Base-by-base conservation (phyloP, 805 yeast genomes). In the Zygosaccharomyces bisporus region DNA sequence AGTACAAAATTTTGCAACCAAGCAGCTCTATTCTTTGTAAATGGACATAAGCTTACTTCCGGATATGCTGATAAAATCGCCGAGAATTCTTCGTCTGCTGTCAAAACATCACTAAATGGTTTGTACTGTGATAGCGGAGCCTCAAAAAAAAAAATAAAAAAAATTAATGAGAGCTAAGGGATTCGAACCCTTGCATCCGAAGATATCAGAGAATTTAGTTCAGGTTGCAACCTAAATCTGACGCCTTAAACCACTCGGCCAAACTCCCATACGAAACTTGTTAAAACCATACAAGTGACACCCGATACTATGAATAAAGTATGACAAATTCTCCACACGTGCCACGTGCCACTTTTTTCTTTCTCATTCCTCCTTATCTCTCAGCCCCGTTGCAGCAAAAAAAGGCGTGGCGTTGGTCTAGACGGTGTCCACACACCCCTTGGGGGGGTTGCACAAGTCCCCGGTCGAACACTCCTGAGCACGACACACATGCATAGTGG, bases 241-340 rank as follows among this genome's bases (percentile, higher is more conserved):
- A 64, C 71, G 71, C 71, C 71, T 67, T 67, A 58, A 66, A 67
- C 71, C 71, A 66, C 71, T 67, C 71, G 71, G 71, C 71, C 71
- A 67, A 63, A 58, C 67, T 64, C 68, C 63, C 70, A 29, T 18
- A 43, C 20, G 9, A 27, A 34, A 33, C 10, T 37, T 2, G 12
- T 21, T 6, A 21, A 6, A 21, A 21, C 6, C 9, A 21, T 9
- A 9, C 16, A 27, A 6, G 14, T 27, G 31, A 7, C 31, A 27
- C 31, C 14, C n/a, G 31, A 13, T 14, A 2, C 16, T 3, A n/a
- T n/a, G n/a, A n/a, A n/a, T n/a, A n/a, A n/a, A n/a, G n/a, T n/a
- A 20, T 35, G 19, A 8, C 25, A 8, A 8, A 14, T n/a, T n/a
- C n/a, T n/a, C n/a, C 25, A 9, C 16, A 27, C 13, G 14, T 27